Evolutionary conservation across 352 stramenopile species (phyloP).

Genomic region (Phytopythium chamaehyphon): DNA sequence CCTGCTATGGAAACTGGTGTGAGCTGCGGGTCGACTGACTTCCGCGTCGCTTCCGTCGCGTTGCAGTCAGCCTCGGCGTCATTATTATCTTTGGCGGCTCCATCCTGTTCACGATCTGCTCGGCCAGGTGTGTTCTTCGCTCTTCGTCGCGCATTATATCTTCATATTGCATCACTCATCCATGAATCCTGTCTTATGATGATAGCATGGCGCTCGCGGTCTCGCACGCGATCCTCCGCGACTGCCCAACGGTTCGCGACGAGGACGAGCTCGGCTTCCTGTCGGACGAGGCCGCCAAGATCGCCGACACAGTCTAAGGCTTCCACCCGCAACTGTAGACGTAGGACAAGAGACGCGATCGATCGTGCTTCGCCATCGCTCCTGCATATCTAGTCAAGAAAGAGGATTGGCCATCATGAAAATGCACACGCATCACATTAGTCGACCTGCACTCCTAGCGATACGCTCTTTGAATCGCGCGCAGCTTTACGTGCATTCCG

Average conservation of each 20-base stretch:
- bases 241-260: constrained; percentile 66
- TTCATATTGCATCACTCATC: constrained; percentile 2
- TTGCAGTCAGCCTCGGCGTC: constrained; percentile 60
- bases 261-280: constrained; percentile 84
- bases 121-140: constrained; percentile 48
- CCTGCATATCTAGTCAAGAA: constrained; percentile 6
- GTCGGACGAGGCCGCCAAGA: constrained; percentile 53
- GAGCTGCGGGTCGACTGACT: neutral
- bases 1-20: neutral
- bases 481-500: too few species aligned
- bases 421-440: too few species aligned
- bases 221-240: constrained; percentile 74
- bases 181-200: neutral
- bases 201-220: constrained; percentile 63
- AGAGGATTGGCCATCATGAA: constrained; percentile 4
- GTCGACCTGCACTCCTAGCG: neutral
- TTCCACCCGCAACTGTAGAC: neutral
- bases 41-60: neutral
- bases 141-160: neutral
- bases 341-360: neutral
- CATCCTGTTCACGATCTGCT: constrained; percentile 86
- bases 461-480: too few species aligned
- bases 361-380: constrained; percentile 5
- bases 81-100: constrained; percentile 83
- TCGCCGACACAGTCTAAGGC: constrained; percentile 67